These are phyloP conservation scores for Rhizopogon vulgaris DNA, from an alignment of 768 basidiomycete genomes.

Conservation along the genomic window DNA sequence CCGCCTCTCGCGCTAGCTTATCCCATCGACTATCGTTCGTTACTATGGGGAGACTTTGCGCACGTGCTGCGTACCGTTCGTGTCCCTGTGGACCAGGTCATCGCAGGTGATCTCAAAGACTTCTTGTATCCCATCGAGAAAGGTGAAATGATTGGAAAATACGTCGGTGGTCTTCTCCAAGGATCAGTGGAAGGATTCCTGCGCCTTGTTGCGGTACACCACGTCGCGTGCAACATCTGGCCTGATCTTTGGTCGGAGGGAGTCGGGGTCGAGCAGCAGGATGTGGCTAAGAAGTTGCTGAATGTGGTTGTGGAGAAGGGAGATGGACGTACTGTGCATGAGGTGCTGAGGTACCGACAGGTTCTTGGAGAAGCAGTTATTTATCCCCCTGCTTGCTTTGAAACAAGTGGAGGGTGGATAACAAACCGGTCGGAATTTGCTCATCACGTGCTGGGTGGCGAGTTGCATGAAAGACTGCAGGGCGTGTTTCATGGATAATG, in stretches of 20 bases:
- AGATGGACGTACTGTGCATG: conserved; percentile 36
- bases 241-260: conserved; percentile 40
- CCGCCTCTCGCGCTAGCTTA: conserved; percentile 74
- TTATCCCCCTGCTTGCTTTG: conserved; percentile 49
- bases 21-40: conserved; percentile 75
- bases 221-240: conserved; percentile 74
- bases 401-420: conserved; percentile 15
- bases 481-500: not conserved
- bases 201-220: conserved; percentile 67
- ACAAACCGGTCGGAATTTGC: not conserved
- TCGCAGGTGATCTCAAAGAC: conserved; percentile 47
- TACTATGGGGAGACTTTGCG: conserved; percentile 76
- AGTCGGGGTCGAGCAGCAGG: conserved; percentile 7
- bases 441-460: not conserved
- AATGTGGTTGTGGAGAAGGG: conserved; percentile 48
- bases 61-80: conserved; percentile 57
- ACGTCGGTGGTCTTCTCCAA: conserved; percentile 48
- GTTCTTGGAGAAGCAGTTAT: conserved; percentile 26
- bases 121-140: conserved; percentile 71
- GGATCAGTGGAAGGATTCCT: conserved; percentile 51
- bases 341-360: conserved; percentile 58
- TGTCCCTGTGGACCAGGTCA: conserved; percentile 42
- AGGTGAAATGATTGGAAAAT: conserved; percentile 54
- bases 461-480: conserved; percentile 1
- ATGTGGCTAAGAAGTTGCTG: conserved; percentile 37